phyloP scores from a whole-genome alignment of 441 rosid species.

The Gossypium davidsonii region DNA sequence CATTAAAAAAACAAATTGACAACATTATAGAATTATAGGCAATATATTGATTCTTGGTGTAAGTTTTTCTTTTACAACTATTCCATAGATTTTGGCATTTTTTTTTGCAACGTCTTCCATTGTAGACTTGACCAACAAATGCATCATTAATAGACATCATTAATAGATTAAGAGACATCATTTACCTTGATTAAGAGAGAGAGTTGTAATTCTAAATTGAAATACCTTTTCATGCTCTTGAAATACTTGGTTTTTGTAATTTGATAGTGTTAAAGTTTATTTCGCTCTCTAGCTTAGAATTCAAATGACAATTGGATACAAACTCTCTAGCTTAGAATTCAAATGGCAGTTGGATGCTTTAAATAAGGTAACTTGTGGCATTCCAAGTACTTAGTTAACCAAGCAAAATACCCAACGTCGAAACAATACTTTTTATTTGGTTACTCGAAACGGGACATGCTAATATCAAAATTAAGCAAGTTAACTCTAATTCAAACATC shows the following conservation, averaged over 20 bases:
- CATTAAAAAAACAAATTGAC: background rate
- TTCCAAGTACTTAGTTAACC: background rate
- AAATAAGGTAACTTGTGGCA: background rate
- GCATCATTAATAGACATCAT: background rate
- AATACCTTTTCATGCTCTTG: background rate
- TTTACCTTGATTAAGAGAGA: background rate
- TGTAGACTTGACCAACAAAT: background rate
- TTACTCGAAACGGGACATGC: background rate
- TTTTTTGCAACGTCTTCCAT: background rate
- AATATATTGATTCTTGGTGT: background rate
- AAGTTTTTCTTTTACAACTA: background rate
- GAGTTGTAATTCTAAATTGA: background rate
- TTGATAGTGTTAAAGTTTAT: background rate
- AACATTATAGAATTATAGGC: background rate
- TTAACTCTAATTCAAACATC: background rate
- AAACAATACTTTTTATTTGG: background rate
- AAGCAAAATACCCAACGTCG: background rate
- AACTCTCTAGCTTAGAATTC: background rate
- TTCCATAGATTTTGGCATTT: background rate
- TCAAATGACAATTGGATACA: background rate
- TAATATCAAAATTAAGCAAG: background rate
- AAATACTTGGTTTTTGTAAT: background rate
- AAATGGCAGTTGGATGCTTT: background rate
- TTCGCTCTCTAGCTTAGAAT: background rate
- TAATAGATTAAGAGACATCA: background rate